Evolutionary conservation across 2,329 filamentous ascomycete genomes (phyloP), one percentile per base, ranked within the genome.

Genomic region (Corinectria fuckeliana): DNA sequence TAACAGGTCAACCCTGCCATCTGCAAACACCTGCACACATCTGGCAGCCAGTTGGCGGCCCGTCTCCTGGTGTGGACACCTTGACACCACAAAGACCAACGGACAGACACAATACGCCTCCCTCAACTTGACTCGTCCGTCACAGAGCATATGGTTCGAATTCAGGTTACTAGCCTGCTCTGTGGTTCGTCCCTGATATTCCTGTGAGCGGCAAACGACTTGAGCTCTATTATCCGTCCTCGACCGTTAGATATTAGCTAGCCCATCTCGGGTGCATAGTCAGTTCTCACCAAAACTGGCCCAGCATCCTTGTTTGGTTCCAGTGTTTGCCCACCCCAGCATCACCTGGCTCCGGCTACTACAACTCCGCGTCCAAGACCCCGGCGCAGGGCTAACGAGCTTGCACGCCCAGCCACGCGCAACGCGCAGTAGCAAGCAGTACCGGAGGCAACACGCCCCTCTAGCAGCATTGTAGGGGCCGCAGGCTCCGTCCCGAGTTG

Each of bases 301-400:
- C 48, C 30, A 47, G 51, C 39, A 60, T 36, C 56, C 51, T 62
- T 56, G 51, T 52, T 58, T 50, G 49, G 48, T 56, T 54, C 48
- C 57, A 60, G 51, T 62, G 50, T 60, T 60, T 58, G 52, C 60
- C 48, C 52, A 53, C 60, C 45, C 60, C 47, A 60, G 60, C 60
- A 52, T 51, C 56, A 48, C 59, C 59, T 61, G 50, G 55, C 55
- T 55, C 52, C 47, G 34, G 55, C 58, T 58, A 44, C 58, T 58
- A 44, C 58, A 30, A 49, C 54, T 58, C 54, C 50, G 52, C 49
- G 55, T 54, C 32, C 44, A 54, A 30, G 44, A 58, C 53, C 58
- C 58, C 50, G 55, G 56, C 45, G 45, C 38, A 38, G 56, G 56
- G 51, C 56, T 39, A 59, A 59, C 56, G 45, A 50, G 56, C 54